A percentile compares a stretch with the other conserved stretches of the same genome.
These are phyloP conservation scores for Leptodermis oblonga DNA, from an alignment of 257 asterid species.

Conservation along the genomic window DNA sequence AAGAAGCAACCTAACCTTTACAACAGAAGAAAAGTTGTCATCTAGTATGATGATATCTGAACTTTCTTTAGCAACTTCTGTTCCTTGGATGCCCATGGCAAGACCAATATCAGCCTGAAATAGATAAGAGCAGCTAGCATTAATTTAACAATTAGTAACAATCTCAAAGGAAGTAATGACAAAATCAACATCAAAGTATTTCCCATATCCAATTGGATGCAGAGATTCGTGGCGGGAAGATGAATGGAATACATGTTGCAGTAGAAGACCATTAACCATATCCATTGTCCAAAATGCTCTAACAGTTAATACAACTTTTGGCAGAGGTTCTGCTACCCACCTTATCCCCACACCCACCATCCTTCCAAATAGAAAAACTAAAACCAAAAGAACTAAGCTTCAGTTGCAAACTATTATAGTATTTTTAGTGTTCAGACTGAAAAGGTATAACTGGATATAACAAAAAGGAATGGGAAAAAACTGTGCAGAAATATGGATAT, in stretches of 20 bases:
- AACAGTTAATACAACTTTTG: not conserved
- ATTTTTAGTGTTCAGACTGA: not conserved
- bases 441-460: not conserved
- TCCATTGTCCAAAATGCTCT: not conserved
- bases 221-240: not conserved
- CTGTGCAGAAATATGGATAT: not conserved
- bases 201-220: not conserved
- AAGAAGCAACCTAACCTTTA: conserved; percentile 58
- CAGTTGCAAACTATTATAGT: not conserved
- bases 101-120: conserved; percentile 95
- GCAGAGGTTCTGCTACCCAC: not conserved
- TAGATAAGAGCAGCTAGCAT: conserved; percentile 16
- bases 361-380: not conserved
- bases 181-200: not conserved
- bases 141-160: not conserved
- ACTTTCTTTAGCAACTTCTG: conserved; percentile 99
- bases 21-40: conserved; percentile 90
- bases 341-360: not conserved
- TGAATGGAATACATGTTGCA: not conserved
- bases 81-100: conserved; percentile 98
- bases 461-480: not conserved
- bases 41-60: conserved; percentile 94
- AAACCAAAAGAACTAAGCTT: not conserved
- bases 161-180: not conserved
- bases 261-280: not conserved